These are phyloP conservation scores for Poa pratensis DNA, from an alignment of 176 grass and related monocot species.

Conservation along the genomic window DNA sequence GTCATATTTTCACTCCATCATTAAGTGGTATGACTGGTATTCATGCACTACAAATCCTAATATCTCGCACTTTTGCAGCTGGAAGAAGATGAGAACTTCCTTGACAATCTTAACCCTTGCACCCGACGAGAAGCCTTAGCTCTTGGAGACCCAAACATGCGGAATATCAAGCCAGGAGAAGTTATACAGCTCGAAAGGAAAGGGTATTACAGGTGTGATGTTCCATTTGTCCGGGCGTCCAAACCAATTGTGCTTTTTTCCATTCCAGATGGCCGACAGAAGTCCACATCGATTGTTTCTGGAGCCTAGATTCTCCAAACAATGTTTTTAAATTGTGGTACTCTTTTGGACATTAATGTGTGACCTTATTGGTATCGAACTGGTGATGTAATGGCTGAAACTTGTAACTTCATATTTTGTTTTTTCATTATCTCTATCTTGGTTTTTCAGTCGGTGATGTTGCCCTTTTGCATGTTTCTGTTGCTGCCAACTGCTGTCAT, in stretches of 20 bases:
- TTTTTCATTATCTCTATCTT: conserved; percentile 8
- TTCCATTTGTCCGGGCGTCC: conserved; percentile 67
- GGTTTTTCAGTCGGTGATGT: too few relatives aligned
- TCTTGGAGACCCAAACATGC: conserved; percentile 77
- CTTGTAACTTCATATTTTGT: conserved; percentile 7
- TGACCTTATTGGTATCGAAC: conserved; percentile 23
- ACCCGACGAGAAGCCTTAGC: conserved; percentile 69
- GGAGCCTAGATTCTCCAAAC: background rate
- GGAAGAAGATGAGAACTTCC: conserved; percentile 78
- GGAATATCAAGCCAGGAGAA: conserved; percentile 81
- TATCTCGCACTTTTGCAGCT: conserved; percentile 48
- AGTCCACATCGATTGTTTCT: conserved; percentile 41
- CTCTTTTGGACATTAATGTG: background rate
- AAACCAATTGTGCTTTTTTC: conserved; percentile 79
- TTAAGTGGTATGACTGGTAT: background rate
- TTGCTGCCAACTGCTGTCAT: background rate
- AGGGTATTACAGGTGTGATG: conserved; percentile 84
- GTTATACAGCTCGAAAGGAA: conserved; percentile 96
- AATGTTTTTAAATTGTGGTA: background rate
- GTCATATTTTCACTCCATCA: background rate
- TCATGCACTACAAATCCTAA: background rate
- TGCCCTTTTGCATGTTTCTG: conserved; percentile 18
- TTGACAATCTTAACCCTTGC: conserved; percentile 71
- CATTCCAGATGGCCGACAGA: conserved; percentile 84
- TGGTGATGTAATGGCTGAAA: conserved; percentile 33